Conservation (phyloP, 2,329 filamentous ascomycete genomes). For the Cryphonectria japonica region DNA sequence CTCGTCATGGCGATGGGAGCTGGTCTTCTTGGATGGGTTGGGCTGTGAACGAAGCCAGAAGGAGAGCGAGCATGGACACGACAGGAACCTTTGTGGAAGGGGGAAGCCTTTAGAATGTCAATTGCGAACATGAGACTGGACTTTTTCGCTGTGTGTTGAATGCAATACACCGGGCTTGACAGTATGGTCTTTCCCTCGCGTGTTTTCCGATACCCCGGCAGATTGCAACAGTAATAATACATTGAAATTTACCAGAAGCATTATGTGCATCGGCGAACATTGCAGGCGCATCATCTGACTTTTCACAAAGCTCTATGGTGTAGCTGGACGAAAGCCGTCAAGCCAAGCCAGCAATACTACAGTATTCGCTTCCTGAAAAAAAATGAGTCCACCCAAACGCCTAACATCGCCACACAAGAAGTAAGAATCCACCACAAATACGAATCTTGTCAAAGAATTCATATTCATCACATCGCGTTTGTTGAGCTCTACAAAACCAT, state of each 20-base stretch:
- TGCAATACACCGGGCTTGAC: background rate
- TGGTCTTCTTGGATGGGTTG: conserved; percentile 24
- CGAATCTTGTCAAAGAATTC: background rate
- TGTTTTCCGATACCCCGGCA: conserved; percentile 6
- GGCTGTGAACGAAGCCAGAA: background rate
- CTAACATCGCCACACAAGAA: background rate
- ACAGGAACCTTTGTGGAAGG: background rate
- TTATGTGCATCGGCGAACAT: background rate
- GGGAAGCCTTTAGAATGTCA: background rate
- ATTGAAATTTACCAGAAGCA: background rate
- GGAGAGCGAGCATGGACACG: background rate
- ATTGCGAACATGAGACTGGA: background rate
- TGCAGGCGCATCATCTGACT: background rate
- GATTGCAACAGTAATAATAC: background rate
- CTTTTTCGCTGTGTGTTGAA: background rate
- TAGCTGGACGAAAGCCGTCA: background rate
- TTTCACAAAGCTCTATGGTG: background rate
- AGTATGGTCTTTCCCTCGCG: background rate
- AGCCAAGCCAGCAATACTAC: background rate
- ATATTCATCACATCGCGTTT: background rate
- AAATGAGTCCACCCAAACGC: background rate
- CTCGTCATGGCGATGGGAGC: conserved; percentile 25
- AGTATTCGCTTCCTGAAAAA: background rate
- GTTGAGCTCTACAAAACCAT: conserved; percentile 20
- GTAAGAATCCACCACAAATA: no score